These are phyloP conservation scores for Obba rivulosa DNA, from an alignment of 768 basidiomycete species.

Conservation along the genomic window DNA sequence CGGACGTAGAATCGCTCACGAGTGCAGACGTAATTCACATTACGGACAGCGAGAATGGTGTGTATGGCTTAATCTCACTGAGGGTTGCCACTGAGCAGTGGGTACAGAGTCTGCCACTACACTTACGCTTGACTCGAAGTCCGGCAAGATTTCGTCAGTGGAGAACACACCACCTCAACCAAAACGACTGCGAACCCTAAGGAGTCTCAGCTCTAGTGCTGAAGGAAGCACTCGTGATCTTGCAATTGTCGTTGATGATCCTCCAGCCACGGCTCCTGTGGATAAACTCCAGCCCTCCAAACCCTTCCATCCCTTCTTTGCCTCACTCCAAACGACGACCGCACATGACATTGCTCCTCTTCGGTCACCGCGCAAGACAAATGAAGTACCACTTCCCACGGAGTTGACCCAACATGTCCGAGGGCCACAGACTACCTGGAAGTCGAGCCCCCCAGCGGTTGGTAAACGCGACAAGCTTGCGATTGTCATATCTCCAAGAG, in stretches of 20 bases:
- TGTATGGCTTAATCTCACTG: too few relatives aligned
- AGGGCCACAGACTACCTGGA: background rate
- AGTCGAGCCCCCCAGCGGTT: background rate
- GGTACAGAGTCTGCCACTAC: too few relatives aligned
- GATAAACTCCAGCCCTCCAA: constrained; percentile 18
- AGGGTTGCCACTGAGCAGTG: too few relatives aligned
- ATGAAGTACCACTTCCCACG: background rate
- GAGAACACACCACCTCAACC: too few relatives aligned
- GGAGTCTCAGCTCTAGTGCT: constrained; percentile 8
- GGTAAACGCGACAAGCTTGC: too few relatives aligned
- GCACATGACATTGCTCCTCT: background rate
- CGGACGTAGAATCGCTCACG: background rate
- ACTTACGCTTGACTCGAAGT: background rate
- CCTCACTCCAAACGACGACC: constrained; percentile 18
- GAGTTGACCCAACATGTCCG: background rate
- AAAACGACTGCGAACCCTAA: background rate
- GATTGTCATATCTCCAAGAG: too few relatives aligned
- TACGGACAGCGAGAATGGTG: background rate
- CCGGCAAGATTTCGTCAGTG: too few relatives aligned
- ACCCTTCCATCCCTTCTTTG: constrained; percentile 42
- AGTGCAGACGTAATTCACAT: background rate
- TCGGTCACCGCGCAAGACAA: background rate
- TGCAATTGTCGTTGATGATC: constrained; percentile 41
- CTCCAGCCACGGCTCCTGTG: constrained; percentile 27
- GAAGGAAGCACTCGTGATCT: constrained; percentile 23